Evolutionary conservation across 208 protist genomes (phyloP).

Genomic region (Leishmania major): DNA sequence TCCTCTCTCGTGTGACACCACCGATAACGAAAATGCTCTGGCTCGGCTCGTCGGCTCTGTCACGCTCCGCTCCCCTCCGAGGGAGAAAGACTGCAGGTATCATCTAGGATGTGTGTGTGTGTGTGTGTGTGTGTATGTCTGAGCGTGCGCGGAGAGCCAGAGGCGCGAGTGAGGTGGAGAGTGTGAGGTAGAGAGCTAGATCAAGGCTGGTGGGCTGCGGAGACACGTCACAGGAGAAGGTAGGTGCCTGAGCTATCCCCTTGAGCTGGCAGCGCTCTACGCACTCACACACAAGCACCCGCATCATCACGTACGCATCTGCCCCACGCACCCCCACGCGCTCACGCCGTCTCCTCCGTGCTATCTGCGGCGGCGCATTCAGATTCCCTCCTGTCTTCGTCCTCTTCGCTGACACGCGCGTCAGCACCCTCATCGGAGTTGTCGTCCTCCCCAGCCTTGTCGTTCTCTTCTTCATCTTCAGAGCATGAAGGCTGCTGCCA

Average conservation of each 20-base stretch:
- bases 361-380: neutral
- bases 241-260: too few species aligned
- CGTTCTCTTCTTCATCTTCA: constrained; percentile 28
- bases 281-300: neutral
- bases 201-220: neutral
- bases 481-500: constrained; percentile 25
- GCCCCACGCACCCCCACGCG: neutral
- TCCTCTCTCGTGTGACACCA: neutral
- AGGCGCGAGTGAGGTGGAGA: neutral
- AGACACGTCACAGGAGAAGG: neutral
- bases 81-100: neutral
- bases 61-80: neutral
- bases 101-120: neutral
- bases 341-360: neutral
- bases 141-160: neutral
- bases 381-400: neutral
- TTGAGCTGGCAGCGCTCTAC: neutral
- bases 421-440: neutral
- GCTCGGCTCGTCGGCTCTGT: neutral
- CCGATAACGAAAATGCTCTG: neutral
- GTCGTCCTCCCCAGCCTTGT: constrained; percentile 13
- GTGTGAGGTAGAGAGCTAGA: neutral
- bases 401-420: neutral
- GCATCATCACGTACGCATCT: neutral
- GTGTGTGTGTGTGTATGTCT: neutral